Evolutionary conservation across 441 rosid genomes (phyloP), one percentile per base, ranked within the genome.

Genomic region (Melastoma candidum): DNA sequence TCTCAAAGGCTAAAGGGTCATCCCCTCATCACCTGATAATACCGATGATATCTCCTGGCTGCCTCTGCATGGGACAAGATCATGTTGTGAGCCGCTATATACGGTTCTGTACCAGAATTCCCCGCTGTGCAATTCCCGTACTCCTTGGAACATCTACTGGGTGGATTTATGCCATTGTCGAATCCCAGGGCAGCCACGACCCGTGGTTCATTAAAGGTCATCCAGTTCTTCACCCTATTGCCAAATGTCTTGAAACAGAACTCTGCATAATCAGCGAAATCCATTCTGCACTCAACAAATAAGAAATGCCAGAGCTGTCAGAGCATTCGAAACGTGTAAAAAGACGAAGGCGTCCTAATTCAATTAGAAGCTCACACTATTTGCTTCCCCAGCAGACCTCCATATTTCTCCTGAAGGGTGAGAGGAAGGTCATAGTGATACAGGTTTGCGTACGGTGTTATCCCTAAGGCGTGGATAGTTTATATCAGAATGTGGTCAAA

Each of bases 341-440:
- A 48, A 9, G 51, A 3, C 12, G 12, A 12, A 47, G 22, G 22
- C 24, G 11, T 14, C 11, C 14, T 14, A 47, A 47, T 9, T 14
- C 26, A 47, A 47, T 26, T 8, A 11, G 41, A 51, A 48, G 47
- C 59, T 53, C 54, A 73, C 77, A 71, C 67, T 2, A 76, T 65
- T 11, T 67, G 58, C 12, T 60, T 51, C 53, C 57, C 57, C 14
- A 76, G 63, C 65, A 71, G 68, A 8, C 80, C 80, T 13, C 39
- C 60, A 41, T 76, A 76, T 50, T 53, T 47, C 44, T 69, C 69
- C 4, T 71, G 57, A 32, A 78, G 64, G 10, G 71, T 63, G 53
- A 70, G 77, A 8, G 77, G 78, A 63, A 75, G 66, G 48, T 75
- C 81, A 65, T 70, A 73, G 1, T 79, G 79, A 58, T 57, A 79